These are phyloP conservation scores for Cytospora schulzeri DNA, from an alignment of 2,329 filamentous ascomycete species.

Conservation along the genomic window DNA sequence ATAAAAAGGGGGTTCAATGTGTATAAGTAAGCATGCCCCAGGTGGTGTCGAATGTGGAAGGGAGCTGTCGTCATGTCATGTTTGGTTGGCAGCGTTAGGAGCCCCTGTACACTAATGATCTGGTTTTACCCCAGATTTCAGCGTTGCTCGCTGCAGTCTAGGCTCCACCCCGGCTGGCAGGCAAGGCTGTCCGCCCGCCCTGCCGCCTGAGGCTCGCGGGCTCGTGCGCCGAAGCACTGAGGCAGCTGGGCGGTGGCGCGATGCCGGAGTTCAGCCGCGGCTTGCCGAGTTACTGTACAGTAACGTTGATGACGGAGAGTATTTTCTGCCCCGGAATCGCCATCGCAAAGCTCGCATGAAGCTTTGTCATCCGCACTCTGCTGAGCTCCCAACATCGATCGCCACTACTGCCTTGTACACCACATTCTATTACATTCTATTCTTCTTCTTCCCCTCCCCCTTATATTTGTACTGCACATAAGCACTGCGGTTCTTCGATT, in stretches of 20 bases:
- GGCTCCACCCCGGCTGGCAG: slow-evolving; percentile 7
- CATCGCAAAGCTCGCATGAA: not conserved
- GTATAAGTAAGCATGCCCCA: not conserved
- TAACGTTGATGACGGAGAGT: slow-evolving; percentile 19
- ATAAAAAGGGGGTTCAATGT: not conserved
- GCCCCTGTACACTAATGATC: not conserved
- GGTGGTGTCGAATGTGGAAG: not conserved
- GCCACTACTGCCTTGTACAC: slow-evolving; percentile 5
- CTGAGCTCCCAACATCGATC: slow-evolving; percentile 17
- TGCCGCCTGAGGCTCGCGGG: not conserved
- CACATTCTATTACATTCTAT: not conserved
- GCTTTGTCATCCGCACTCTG: slow-evolving; percentile 18
- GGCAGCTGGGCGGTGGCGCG: slow-evolving; percentile 6
- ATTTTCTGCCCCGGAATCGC: slow-evolving; percentile 13
- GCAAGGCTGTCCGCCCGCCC: not conserved
- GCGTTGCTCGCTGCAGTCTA: not conserved
- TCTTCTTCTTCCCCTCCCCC: not conserved
- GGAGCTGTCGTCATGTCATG: not conserved
- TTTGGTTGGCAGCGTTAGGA: too few relatives aligned
- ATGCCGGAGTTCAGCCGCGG: slow-evolving; percentile 2
- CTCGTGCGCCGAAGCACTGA: not conserved
- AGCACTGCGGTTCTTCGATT: not conserved
- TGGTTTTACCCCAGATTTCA: not conserved
- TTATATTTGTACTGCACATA: not conserved
- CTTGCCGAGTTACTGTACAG: not conserved